Evolutionary conservation across 1,284 basidiomycete genomes (phyloP), one percentile per base, ranked within the genome.

Genomic region (Heterobasidion annosum): DNA sequence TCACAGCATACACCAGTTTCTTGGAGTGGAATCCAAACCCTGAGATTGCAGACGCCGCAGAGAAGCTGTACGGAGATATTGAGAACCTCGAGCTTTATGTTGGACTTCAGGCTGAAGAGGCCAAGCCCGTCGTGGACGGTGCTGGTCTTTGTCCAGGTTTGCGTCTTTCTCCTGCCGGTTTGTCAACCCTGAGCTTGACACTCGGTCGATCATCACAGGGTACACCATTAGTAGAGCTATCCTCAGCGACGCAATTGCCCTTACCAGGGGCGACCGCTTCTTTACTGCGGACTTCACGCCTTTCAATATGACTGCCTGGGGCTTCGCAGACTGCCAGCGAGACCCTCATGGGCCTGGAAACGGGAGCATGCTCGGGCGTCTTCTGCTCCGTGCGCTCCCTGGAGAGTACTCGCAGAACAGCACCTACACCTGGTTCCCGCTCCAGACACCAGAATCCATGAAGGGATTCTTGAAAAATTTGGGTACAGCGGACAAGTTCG

Each of bases 211-310:
- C 37, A 40, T 40, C 37, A 3, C 48, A 83, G 86, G 85, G 9
- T 93, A 89, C 68, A 94, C 93, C 8, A 83, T 91, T 63, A 87
- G 85, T 61, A 82, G 92, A 43, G 92, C 91, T 13, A 95, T 95
- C 62, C 80, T 95, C 42, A 82, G 84, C 60, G 92, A 94, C 64
- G 91, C 91, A n/a, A 88, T 91, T 54, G 84, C 88, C 4, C 79
- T 93, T 51, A 90, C 87, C 48, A 85, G 91, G 55, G 83, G 89
- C 33, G 91, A 93, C 63, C 78, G 91, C 49, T 89, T 85, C 76
- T 89, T 83, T 71, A 93, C 90, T 0, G 74, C 84, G 37, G 91
- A 94, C 65, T 88, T 82, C 65, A 93, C 88, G 0, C 83, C 89
- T 1, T 80, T 75, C 69, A 91, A 91, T 65, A 66, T 93, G 64